Percentiles rank a stretch among this genome's conserved stretches.
Evolutionary conservation across 2,329 filamentous ascomycete species (phyloP).

Genomic region (Clathrospora elynae): DNA sequence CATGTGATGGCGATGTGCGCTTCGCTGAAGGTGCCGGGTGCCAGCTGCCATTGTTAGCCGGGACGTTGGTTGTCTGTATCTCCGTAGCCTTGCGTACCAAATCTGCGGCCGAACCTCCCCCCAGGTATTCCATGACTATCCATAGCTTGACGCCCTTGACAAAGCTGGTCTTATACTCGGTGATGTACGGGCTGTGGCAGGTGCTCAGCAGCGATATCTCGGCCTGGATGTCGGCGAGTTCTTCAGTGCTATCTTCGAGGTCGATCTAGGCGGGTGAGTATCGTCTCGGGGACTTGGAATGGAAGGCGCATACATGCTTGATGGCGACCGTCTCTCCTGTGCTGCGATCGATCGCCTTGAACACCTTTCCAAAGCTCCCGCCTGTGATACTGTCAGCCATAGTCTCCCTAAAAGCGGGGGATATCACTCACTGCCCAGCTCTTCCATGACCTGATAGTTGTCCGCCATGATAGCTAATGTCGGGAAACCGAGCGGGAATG

Average conservation of each 20-base stretch:
- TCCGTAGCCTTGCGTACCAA: constrained; percentile 63
- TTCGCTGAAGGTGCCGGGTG: constrained; percentile 87
- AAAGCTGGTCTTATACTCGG: constrained; percentile 95
- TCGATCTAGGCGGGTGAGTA: constrained; percentile 71
- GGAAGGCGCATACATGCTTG: constrained; percentile 75
- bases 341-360: constrained; percentile 89
- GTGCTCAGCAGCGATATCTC: constrained; percentile 95
- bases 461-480: constrained; percentile 66
- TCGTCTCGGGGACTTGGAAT: constrained; percentile 5
- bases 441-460: constrained; percentile 93
- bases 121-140: constrained; percentile 99
- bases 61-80: not conserved
- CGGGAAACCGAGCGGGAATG: constrained; percentile 25
- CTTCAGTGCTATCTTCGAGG: constrained; percentile 97
- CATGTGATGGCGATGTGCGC: constrained; percentile 92
- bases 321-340: constrained; percentile 95
- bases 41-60: constrained; percentile 64
- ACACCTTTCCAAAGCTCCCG: constrained; percentile 95
- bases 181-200: constrained; percentile 91
- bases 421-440: constrained; percentile 80
- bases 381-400: constrained; percentile 57
- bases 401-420: not conserved
- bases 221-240: constrained; percentile 97
- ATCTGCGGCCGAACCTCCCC: constrained; percentile 93
- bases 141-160: constrained; percentile 95